Evolutionary conservation across 2,329 filamentous ascomycete species (phyloP).

Genomic region (Grosmannia clavigera): DNA sequence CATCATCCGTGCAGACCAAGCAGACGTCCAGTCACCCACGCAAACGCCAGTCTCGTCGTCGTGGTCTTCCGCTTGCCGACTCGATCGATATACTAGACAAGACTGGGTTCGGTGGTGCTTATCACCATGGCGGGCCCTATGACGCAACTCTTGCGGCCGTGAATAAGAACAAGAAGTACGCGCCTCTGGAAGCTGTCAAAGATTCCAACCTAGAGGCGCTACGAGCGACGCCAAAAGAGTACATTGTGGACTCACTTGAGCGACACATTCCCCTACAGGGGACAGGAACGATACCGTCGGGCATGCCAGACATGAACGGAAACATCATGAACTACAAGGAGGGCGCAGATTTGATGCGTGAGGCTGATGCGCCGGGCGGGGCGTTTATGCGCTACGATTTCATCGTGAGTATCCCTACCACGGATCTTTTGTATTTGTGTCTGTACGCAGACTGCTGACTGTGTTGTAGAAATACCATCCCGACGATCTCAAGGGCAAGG

Average conservation of each 20-base stretch:
- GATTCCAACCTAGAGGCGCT: conserved; percentile 65
- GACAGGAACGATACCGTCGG: conserved; percentile 63
- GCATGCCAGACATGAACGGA: conserved; percentile 55
- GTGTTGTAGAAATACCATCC: conserved; percentile 50
- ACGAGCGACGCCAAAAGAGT: conserved; percentile 67
- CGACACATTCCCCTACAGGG: conserved; percentile 73
- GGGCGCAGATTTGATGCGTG: conserved; percentile 75
- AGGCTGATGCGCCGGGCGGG: conserved; percentile 54
- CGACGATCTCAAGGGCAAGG: conserved; percentile 72
- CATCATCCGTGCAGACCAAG: conserved; percentile 31
- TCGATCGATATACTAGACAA: conserved; percentile 69
- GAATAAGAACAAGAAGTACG: conserved; percentile 49
- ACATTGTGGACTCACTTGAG: conserved; percentile 59
- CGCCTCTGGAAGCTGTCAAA: conserved; percentile 66
- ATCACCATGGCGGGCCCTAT: conserved; percentile 86
- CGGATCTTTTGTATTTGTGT: background rate
- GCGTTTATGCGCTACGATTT: conserved; percentile 66
- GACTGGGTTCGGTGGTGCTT: conserved; percentile 45
- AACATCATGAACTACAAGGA: conserved; percentile 68
- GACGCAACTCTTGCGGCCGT: conserved; percentile 68
- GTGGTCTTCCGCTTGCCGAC: conserved; percentile 57
- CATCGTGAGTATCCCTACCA: conserved; percentile 42
- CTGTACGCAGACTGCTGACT: background rate
- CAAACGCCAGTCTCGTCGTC: conserved; percentile 42
- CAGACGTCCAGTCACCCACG: conserved; percentile 44